phyloP scores from a whole-genome alignment of 371 early-diverging fungal genomes.

The Phascolomyces articulosus region DNA sequence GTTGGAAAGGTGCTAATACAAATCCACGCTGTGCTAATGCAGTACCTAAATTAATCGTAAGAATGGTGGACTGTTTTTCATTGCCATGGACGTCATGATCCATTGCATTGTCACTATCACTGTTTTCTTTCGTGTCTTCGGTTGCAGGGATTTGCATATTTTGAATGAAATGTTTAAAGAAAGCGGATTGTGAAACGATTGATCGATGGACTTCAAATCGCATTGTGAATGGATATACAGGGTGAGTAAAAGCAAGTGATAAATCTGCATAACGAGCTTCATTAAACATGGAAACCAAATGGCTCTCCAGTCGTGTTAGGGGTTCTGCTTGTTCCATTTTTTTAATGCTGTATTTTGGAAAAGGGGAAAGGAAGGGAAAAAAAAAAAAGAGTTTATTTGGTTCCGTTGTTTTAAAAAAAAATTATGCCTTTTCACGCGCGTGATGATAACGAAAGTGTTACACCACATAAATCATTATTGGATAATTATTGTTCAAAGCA shows the following conservation, averaged over 20 bases:
- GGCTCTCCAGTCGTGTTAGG: neutral
- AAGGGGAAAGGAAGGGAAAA: too few species aligned
- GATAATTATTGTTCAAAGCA: too few species aligned
- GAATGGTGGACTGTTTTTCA: neutral
- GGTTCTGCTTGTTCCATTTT: neutral
- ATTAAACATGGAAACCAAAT: constrained; percentile 41
- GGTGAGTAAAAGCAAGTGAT: constrained; percentile 37
- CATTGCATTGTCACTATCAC: neutral
- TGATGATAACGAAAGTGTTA: too few species aligned
- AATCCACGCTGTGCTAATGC: constrained; percentile 38
- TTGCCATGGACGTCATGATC: neutral
- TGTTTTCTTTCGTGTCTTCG: neutral
- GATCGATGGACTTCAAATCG: constrained; percentile 48
- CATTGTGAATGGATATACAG: constrained; percentile 43
- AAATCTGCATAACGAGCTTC: constrained; percentile 42
- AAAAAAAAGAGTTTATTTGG: too few species aligned
- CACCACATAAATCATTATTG: too few species aligned
- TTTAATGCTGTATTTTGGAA: too few species aligned
- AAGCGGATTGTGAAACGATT: constrained; percentile 45
- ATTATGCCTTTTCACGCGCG: too few species aligned
- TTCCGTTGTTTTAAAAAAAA: too few species aligned
- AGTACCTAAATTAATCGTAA: constrained; percentile 38
- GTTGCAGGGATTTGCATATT: constrained; percentile 11
- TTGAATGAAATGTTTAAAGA: constrained; percentile 28
- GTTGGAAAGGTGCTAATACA: constrained; percentile 44